Base-by-base conservation (phyloP, 1,284 basidiomycete genomes). In the Apiotrichum porosum region DNA sequence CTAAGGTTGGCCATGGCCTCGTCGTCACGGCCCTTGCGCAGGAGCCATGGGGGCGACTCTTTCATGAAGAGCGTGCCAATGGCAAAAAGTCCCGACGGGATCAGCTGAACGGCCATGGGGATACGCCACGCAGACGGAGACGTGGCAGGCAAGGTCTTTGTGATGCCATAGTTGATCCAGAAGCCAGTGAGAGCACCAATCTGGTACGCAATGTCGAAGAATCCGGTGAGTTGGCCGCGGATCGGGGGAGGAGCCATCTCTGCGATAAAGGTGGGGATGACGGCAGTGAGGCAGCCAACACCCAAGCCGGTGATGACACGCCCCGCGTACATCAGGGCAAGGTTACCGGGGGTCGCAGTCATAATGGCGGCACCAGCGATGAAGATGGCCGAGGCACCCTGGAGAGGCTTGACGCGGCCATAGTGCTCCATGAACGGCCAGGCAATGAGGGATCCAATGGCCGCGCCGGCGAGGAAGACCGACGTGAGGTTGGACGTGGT, bases 31-130 rank as follows among this genome's bases (percentile, higher is more conserved):
- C 74, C 74, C 15, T 72, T 69, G 5, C 74, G 69, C 40, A 78
- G 63, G 14, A 80, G 72, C 73, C 77, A 79, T 5, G 77, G 66
- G 2, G 80, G 79, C 0, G 78, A 77, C 54, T 80, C 79, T 30
- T 66, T 63, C 17, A 80, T 60, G 61, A 78, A 76, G 42, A 76
- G 62, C 3, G 70, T 61, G n/a, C 72, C 75, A 37, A 77, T 47
- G 41, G 72, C 62, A 33, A 78, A 66, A 6, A 79, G 32, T 3
- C 76, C 41, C 14, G 75, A 78, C 3, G 79, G 79, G 60, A 80
- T 73, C 37, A 80, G 69, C 54, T 80, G 79, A 14, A 80, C 67
- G 3, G 75, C 76, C 49, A 79, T 75, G 3, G 79, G 76, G 51
- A 80, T 75, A 9, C 75, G 57, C 76, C 76, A 81, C 2, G 62